Evolutionary conservation across 139 green algal species (phyloP).

Genomic region (Chlorella ohadii): DNA sequence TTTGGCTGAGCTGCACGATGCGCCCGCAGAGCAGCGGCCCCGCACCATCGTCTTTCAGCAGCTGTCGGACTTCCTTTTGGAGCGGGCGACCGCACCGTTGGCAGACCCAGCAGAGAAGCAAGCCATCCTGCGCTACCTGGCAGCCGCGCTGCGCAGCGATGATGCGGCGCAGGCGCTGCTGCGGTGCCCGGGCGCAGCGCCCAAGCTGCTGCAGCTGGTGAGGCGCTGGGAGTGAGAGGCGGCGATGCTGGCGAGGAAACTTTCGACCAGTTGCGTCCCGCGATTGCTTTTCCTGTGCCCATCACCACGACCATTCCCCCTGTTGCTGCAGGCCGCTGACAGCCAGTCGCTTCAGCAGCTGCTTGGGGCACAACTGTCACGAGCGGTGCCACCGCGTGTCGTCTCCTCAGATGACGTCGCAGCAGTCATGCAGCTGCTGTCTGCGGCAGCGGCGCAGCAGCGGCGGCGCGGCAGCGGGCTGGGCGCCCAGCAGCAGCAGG

Average conservation of each 20-base stretch:
- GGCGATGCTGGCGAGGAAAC: background rate
- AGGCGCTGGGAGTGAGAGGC: background rate
- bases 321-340: background rate
- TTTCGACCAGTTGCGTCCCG: too few species aligned
- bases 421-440: background rate
- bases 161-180: conserved; percentile 25
- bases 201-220: conserved; percentile 24
- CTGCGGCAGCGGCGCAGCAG: background rate
- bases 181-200: background rate
- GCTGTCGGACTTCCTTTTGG: conserved; percentile 10
- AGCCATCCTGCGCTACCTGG: background rate
- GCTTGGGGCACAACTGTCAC: background rate
- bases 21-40: too few species aligned
- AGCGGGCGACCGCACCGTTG: background rate
- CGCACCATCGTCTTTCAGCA: background rate
- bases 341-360: conserved; percentile 9
- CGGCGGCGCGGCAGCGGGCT: background rate
- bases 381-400: background rate
- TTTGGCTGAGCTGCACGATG: conserved; percentile 17
- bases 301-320: too few species aligned
- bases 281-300: too few species aligned
- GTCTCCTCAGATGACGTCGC: background rate
- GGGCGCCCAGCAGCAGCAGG: background rate
- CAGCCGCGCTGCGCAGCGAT: conserved; percentile 8
- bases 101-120: background rate